Evolutionary conservation across 257 asterid genomes (phyloP).

Genomic region (Pogostemon cablin): DNA sequence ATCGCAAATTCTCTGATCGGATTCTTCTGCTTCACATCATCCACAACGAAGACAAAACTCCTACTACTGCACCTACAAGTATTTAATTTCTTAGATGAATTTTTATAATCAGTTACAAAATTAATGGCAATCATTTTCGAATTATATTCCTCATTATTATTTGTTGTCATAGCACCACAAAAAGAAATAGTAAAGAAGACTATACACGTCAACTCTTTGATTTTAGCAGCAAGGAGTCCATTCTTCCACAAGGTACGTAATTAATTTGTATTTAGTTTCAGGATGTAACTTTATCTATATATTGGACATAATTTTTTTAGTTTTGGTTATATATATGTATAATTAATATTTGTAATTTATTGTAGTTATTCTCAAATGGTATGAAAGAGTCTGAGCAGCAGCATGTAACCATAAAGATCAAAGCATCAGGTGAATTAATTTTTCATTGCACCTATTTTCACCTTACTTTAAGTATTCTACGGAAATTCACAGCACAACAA

Average conservation of each 20-base stretch:
- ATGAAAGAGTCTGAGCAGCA: slow-evolving; percentile 57
- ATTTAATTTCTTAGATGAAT: too few relatives aligned
- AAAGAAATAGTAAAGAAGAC: not conserved
- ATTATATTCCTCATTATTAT: too few relatives aligned
- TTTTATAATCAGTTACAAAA: too few relatives aligned
- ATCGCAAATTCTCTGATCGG: not conserved
- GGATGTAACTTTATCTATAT: not conserved
- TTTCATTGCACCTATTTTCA: too few relatives aligned
- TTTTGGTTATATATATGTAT: slow-evolving; percentile 1
- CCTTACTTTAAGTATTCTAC: too few relatives aligned
- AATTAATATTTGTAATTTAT: slow-evolving; percentile 1
- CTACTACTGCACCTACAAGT: too few relatives aligned
- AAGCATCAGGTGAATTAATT: slow-evolving; percentile 48
- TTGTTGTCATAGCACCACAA: too few relatives aligned
- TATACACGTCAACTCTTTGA: not conserved
- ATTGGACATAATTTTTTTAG: not conserved
- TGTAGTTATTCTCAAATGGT: slow-evolving; percentile 70
- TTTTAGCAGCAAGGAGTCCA: not conserved
- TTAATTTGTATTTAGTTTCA: not conserved
- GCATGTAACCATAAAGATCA: slow-evolving; percentile 51
- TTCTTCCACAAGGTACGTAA: too few relatives aligned
- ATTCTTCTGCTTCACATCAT: not conserved
- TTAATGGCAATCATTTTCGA: too few relatives aligned
- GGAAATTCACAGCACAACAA: too few relatives aligned
- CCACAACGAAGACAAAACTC: too few relatives aligned